Conservation (phyloP, 306 rosid species). For the Ormosia emarginata region DNA sequence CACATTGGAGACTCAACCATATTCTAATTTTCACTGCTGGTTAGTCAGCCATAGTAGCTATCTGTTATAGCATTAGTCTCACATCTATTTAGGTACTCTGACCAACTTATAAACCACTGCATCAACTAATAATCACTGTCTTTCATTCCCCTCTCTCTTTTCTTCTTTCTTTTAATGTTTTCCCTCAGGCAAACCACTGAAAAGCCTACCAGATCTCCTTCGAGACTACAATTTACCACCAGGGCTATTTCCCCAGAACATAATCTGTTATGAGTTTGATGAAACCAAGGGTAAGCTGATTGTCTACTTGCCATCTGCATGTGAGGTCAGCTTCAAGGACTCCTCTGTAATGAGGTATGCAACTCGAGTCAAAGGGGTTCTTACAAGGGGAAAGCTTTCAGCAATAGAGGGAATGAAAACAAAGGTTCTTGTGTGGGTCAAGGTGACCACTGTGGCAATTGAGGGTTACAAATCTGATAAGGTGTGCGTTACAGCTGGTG, state of each 20-base stretch:
- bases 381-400: constrained; percentile 76
- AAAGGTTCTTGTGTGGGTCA: constrained; percentile 90
- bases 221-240: constrained; percentile 85
- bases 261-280: constrained; percentile 77
- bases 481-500: constrained; percentile 88
- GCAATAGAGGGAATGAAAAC: constrained; percentile 95
- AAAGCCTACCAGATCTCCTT: constrained; percentile 84
- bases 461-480: constrained; percentile 88
- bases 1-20: neutral
- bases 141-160: neutral
- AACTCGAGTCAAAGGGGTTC: constrained; percentile 69
- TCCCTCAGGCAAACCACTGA: constrained; percentile 67
- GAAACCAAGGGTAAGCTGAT: constrained; percentile 70
- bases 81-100: neutral
- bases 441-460: constrained; percentile 69
- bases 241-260: constrained; percentile 84
- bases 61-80: neutral
- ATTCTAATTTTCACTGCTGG: neutral
- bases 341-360: constrained; percentile 70
- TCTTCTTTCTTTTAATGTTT: neutral
- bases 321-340: constrained; percentile 94
- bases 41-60: neutral
- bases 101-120: neutral
- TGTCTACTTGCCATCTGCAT: constrained; percentile 76
- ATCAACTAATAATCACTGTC: neutral